These are phyloP conservation scores for Ceratocystis lukuohia DNA, from an alignment of 2,329 filamentous ascomycete species.

Conservation along the genomic window DNA sequence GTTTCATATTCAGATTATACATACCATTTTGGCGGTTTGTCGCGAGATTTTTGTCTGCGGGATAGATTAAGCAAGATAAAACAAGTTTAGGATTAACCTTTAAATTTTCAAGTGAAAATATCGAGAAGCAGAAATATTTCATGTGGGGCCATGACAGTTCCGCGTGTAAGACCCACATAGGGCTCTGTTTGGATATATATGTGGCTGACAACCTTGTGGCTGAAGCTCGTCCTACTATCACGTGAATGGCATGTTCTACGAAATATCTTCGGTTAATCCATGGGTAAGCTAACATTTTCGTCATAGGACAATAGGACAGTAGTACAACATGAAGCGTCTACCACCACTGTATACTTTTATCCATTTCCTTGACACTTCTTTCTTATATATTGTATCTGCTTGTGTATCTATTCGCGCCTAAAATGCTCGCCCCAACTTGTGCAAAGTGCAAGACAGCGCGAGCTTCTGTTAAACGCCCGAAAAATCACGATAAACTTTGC, in stretches of 20 bases:
- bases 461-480: constrained; percentile 83
- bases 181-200: not conserved
- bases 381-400: not conserved
- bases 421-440: constrained; percentile 68
- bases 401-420: not conserved
- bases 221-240: not conserved
- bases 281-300: too few relatives aligned
- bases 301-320: too few relatives aligned
- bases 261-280: too few relatives aligned
- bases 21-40: constrained; percentile 32
- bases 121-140: not conserved
- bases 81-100: not conserved
- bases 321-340: too few relatives aligned
- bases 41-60: constrained; percentile 14
- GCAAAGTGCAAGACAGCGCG: constrained; percentile 61
- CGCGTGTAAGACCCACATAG: constrained; percentile 3
- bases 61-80: constrained; percentile 9
- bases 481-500: constrained; percentile 90
- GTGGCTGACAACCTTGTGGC: not conserved
- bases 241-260: not conserved
- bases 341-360: not conserved
- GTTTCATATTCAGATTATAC: constrained; percentile 22
- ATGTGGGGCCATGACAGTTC: not conserved
- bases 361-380: not conserved
- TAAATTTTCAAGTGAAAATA: constrained; percentile 14